Percentiles rank a stretch among this genome's conserved stretches.
These are phyloP conservation scores for Penstemon eatonii DNA, from an alignment of 257 asterid genomes.

Conservation along the genomic window DNA sequence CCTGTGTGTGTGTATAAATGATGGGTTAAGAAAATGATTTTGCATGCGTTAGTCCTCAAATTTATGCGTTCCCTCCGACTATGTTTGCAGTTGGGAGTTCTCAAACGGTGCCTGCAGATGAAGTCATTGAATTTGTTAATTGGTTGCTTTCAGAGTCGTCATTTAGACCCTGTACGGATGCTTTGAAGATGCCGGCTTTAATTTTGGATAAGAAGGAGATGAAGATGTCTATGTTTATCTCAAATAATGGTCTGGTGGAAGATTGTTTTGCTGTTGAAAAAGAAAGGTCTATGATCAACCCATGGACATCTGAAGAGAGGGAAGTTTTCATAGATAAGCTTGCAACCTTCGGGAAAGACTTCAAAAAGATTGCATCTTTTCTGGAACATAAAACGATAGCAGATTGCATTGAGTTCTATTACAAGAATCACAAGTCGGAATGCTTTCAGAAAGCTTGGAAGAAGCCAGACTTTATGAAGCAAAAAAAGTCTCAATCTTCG, in stretches of 20 bases:
- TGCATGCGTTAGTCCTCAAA: conserved; percentile 17
- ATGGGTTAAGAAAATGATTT: conserved; percentile 15
- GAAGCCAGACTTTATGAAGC: conserved; percentile 56
- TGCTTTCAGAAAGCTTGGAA: conserved; percentile 69
- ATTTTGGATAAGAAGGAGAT: conserved; percentile 64
- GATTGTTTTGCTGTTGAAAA: conserved; percentile 80
- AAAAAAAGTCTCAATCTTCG: conserved; percentile 50
- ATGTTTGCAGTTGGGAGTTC: conserved; percentile 64
- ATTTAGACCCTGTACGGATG: conserved; percentile 56
- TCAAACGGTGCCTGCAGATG: conserved; percentile 54
- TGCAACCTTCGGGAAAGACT: conserved; percentile 73
- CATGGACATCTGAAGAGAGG: conserved; percentile 76
- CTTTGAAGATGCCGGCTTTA: conserved; percentile 81
- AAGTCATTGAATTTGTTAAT: conserved; percentile 49
- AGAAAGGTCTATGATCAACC: conserved; percentile 68
- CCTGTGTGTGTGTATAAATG: background rate
- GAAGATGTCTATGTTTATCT: conserved; percentile 59
- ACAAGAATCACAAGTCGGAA: conserved; percentile 91
- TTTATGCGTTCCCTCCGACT: conserved; percentile 10
- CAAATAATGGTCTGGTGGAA: conserved; percentile 78
- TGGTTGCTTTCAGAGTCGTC: conserved; percentile 59
- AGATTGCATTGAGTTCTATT: conserved; percentile 93
- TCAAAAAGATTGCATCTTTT: conserved; percentile 74
- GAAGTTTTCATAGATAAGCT: conserved; percentile 80
- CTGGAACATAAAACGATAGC: conserved; percentile 75